A percentile compares a stretch with the other conserved stretches of the same genome.
These are phyloP conservation scores for Hymenochaete sp. DNA, from an alignment of 1,284 basidiomycete species.

Conservation along the genomic window DNA sequence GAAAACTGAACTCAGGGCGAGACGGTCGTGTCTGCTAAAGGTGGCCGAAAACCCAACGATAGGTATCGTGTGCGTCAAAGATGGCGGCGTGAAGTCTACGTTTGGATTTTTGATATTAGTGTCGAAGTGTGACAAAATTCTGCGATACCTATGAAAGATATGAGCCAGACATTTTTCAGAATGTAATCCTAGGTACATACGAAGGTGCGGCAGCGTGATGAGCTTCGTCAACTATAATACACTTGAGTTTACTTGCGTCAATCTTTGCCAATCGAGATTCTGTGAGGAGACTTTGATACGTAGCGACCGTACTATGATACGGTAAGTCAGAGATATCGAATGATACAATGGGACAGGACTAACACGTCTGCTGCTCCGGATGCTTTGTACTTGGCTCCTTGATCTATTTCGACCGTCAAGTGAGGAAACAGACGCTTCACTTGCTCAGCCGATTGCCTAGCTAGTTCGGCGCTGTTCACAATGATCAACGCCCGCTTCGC, in stretches of 20 bases:
- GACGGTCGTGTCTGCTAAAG: slow-evolving; percentile 85
- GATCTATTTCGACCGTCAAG: slow-evolving; percentile 86
- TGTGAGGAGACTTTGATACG: slow-evolving; percentile 80
- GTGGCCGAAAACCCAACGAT: slow-evolving; percentile 95
- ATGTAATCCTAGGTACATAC: slow-evolving; percentile 37
- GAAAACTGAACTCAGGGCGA: slow-evolving; percentile 84
- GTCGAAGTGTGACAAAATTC: slow-evolving; percentile 72
- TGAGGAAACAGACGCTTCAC: slow-evolving; percentile 61
- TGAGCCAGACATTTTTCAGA: slow-evolving; percentile 4
- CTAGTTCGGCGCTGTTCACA: slow-evolving; percentile 84
- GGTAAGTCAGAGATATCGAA: slow-evolving; percentile 6
- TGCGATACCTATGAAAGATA: slow-evolving; percentile 52
- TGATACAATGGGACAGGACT: slow-evolving; percentile 24
- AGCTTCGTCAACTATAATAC: slow-evolving; percentile 87
- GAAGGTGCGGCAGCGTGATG: slow-evolving; percentile 92
- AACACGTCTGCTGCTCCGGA: slow-evolving; percentile 82
- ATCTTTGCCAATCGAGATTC: slow-evolving; percentile 72
- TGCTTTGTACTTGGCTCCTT: slow-evolving; percentile 69
- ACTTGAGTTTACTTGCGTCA: slow-evolving; percentile 62
- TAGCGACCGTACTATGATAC: slow-evolving; percentile 71
- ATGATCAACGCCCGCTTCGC: slow-evolving; percentile 68
- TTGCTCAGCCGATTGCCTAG: slow-evolving; percentile 77
- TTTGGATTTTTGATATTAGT: slow-evolving; percentile 49
- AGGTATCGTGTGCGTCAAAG: slow-evolving; percentile 51
- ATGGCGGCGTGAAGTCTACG: slow-evolving; percentile 28